Percentiles rank a stretch among this genome's conserved stretches.
phyloP scores from a whole-genome alignment of 1,139 yeast genomes.

The Taphrina pruni region DNA sequence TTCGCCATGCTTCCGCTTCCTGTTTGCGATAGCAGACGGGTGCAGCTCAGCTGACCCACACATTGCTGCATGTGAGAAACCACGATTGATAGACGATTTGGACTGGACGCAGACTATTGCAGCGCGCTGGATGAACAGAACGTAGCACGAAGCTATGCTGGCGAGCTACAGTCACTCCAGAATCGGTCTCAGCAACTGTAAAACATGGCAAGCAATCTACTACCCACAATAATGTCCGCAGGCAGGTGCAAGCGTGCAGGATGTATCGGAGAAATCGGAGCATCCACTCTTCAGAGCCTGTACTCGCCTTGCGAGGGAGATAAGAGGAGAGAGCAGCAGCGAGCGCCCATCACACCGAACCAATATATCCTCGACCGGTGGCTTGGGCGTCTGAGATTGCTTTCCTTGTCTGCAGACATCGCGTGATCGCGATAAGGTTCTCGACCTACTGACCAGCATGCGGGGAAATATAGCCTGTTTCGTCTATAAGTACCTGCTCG shows the following conservation, averaged over 20 bases:
- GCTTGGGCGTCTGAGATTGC: slow-evolving; percentile 3
- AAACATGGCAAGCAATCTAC: too few species aligned
- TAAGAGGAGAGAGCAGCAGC: background rate
- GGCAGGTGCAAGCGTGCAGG: too few species aligned
- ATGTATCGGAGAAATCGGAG: background rate
- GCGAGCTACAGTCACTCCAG: too few species aligned
- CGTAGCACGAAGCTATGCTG: too few species aligned
- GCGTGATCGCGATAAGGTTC: slow-evolving; percentile 20
- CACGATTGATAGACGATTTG: too few species aligned
- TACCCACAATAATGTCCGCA: too few species aligned
- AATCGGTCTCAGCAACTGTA: too few species aligned
- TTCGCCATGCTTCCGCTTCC: background rate
- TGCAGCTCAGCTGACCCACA: background rate
- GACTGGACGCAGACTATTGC: too few species aligned
- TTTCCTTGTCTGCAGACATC: background rate
- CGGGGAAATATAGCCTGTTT: slow-evolving; percentile 12
- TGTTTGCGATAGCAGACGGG: background rate
- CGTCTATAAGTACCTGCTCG: slow-evolving; percentile 2
- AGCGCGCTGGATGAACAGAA: too few species aligned
- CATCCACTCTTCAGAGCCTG: background rate
- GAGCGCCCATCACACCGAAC: slow-evolving; percentile 4
- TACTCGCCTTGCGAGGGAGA: too few species aligned
- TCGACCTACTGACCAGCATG: background rate
- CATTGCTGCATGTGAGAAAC: background rate
- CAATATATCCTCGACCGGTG: slow-evolving; percentile 11